These are phyloP conservation scores for Aspergillus japonicus DNA, from an alignment of 2,329 filamentous ascomycete species.

Conservation along the genomic window DNA sequence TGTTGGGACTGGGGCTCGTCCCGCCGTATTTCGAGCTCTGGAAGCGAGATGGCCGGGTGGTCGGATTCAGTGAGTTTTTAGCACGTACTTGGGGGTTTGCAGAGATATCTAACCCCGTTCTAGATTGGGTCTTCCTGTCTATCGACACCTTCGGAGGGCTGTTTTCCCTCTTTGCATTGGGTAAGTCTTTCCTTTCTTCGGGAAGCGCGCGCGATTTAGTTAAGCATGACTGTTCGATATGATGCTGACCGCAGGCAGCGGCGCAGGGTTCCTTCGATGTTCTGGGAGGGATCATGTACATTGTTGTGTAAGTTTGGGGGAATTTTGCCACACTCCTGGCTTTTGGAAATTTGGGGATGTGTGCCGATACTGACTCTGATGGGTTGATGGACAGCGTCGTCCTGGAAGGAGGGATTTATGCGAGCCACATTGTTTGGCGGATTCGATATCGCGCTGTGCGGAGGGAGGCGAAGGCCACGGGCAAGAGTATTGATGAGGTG, in stretches of 20 bases:
- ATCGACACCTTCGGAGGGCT: constrained; percentile 63
- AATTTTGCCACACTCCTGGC: neutral
- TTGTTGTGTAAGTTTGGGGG: constrained; percentile 52
- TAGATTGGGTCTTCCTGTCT: constrained; percentile 56
- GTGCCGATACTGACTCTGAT: neutral
- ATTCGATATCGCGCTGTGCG: constrained; percentile 55
- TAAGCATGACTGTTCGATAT: no score
- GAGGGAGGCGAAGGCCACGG: constrained; percentile 51
- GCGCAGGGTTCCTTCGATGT: constrained; percentile 62
- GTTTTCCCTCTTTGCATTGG: constrained; percentile 63
- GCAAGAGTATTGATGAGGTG: constrained; percentile 58
- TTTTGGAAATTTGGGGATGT: no score
- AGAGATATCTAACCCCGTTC: neutral
- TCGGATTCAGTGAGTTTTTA: constrained; percentile 55
- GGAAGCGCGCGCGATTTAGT: no score
- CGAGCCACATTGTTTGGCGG: constrained; percentile 60
- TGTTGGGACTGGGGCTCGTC: constrained; percentile 57
- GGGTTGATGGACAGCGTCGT: constrained; percentile 44
- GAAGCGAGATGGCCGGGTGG: constrained; percentile 60
- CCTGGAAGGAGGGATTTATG: constrained; percentile 61
- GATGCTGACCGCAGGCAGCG: constrained; percentile 39
- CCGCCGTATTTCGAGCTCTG: constrained; percentile 63
- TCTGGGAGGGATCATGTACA: constrained; percentile 60
- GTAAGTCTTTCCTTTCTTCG: constrained; percentile 35
- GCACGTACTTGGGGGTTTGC: neutral